phyloP scores from a whole-genome alignment of 2,329 filamentous ascomycete genomes.

The Aspergillus niger region DNA sequence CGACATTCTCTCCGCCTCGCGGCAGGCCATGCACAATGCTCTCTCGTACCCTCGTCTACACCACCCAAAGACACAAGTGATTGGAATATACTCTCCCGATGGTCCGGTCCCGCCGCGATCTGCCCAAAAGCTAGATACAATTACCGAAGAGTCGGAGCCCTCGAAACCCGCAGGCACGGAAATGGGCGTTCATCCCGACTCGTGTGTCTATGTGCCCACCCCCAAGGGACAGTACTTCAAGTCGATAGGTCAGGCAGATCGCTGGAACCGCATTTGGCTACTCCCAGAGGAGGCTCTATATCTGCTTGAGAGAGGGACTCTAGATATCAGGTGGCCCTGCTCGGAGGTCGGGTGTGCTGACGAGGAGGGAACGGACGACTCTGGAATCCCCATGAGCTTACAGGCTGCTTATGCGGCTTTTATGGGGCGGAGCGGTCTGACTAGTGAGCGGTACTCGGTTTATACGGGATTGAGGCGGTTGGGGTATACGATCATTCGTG shows the following conservation, averaged over 20 bases:
- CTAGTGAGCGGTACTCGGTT: constrained; percentile 81
- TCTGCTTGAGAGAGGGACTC: constrained; percentile 78
- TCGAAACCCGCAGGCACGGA: constrained; percentile 15
- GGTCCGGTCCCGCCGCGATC: constrained; percentile 33
- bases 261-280: constrained; percentile 72
- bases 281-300: constrained; percentile 91
- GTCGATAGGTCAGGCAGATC: constrained; percentile 72
- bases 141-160: constrained; percentile 12
- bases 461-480: constrained; percentile 80
- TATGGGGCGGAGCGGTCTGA: constrained; percentile 66
- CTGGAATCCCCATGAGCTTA: constrained; percentile 80
- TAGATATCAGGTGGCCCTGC: constrained; percentile 84
- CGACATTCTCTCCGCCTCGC: constrained; percentile 74
- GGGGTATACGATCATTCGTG: constrained; percentile 79
- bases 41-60: constrained; percentile 76
- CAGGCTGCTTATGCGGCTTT: constrained; percentile 88
- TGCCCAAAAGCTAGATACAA: constrained; percentile 18
- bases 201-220: constrained; percentile 67
- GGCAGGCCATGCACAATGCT: constrained; percentile 85
- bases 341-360: constrained; percentile 29
- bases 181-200: constrained; percentile 31
- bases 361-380: constrained; percentile 52
- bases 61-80: constrained; percentile 62
- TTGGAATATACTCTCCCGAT: constrained; percentile 74
- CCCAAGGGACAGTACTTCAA: constrained; percentile 72